Evolutionary conservation across 2,329 filamentous ascomycete species (phyloP).

Genomic region (Cryphonectria japonica): DNA sequence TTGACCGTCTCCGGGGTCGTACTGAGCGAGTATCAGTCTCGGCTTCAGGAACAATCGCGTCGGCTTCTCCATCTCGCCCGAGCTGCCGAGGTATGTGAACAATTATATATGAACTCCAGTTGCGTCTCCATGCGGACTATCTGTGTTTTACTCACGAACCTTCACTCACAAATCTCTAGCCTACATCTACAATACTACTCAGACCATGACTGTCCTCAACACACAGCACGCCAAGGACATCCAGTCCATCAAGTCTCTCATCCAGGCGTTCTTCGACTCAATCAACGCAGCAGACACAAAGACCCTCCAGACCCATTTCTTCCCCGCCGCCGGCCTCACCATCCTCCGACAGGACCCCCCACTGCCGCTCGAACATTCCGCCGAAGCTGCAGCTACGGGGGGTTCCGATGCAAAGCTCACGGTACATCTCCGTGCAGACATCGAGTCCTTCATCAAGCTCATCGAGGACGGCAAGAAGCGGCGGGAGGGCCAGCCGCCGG

Average conservation of each 20-base stretch:
- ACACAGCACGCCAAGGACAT: slow-evolving; percentile 13
- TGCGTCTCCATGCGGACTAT: background rate
- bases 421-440: slow-evolving; percentile 22
- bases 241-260: slow-evolving; percentile 27
- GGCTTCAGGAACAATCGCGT: background rate
- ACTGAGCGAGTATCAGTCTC: background rate
- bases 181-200: background rate
- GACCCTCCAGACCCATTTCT: slow-evolving; percentile 19
- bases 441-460: slow-evolving; percentile 25
- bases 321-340: slow-evolving; percentile 21
- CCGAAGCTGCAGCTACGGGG: background rate
- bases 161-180: background rate
- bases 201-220: slow-evolving; percentile 23
- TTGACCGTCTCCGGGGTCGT: background rate
- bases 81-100: slow-evolving; percentile 1
- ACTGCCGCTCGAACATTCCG: background rate
- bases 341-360: slow-evolving; percentile 28
- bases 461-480: slow-evolving; percentile 22
- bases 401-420: slow-evolving; percentile 16
- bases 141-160: background rate
- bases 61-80: slow-evolving; percentile 1
- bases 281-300: slow-evolving; percentile 27
- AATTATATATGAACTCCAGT: background rate
- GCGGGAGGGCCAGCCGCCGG: slow-evolving; percentile 17
- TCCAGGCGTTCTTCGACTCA: slow-evolving; percentile 27